Conservation (phyloP, 2,329 filamentous ascomycete genomes). For the Sporothrix curviconia region DNA sequence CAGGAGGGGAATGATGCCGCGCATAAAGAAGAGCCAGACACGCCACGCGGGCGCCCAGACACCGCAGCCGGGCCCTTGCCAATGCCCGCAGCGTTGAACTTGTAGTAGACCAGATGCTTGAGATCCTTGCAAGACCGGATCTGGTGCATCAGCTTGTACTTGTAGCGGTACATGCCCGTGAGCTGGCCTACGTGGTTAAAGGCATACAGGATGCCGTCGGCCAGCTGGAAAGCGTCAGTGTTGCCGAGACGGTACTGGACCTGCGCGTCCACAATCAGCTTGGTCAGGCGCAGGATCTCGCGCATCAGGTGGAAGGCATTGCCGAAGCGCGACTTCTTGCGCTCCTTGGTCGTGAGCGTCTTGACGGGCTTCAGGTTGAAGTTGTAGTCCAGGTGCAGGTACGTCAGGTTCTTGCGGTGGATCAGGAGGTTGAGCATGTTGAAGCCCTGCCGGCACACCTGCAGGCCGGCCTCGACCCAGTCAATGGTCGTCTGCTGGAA, state of each 20-base stretch:
- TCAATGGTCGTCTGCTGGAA: constrained; percentile 99
- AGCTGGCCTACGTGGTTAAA: constrained; percentile 99
- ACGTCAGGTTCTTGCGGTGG: constrained; percentile 96
- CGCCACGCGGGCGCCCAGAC: constrained; percentile 99
- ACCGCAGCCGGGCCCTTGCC: constrained; percentile 94
- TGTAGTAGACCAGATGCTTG: constrained; percentile 98
- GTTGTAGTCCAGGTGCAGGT: constrained; percentile 97
- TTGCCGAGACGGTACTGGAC: constrained; percentile 97
- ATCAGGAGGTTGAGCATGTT: constrained; percentile 99
- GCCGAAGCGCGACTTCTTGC: constrained; percentile 98
- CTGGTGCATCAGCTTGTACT: constrained; percentile 99
- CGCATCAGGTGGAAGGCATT: constrained; percentile 99
- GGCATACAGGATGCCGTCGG: constrained; percentile 96
- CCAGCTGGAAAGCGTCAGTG: constrained; percentile 97
- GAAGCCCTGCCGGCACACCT: constrained; percentile 96
- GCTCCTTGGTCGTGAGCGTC: constrained; percentile 95
- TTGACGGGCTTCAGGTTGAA: constrained; percentile 99
- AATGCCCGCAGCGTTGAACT: constrained; percentile 94
- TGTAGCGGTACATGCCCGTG: constrained; percentile 99
- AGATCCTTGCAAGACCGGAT: constrained; percentile 98
- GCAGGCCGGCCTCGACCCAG: constrained; percentile 97
- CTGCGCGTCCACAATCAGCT: constrained; percentile 96
- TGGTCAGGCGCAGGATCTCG: constrained; percentile 90
- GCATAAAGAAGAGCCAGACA: constrained; percentile 99
- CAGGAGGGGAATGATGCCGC: constrained; percentile 91